Evolutionary conservation across 768 basidiomycete species (phyloP).

Genomic region (Trametes sanguinea): DNA sequence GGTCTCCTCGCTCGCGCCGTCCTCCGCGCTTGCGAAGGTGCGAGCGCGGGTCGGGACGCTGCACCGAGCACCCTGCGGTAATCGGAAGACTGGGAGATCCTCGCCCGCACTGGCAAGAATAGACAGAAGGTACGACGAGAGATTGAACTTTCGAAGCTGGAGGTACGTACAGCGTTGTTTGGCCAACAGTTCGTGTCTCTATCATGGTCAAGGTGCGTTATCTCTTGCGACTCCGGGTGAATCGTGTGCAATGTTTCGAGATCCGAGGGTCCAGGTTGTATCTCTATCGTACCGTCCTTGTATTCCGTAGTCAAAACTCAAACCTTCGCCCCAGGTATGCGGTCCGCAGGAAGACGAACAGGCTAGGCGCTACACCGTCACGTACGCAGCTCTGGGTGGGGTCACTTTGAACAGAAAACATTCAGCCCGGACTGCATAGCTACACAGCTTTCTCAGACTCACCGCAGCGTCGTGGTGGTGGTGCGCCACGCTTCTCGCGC

Average conservation of each 20-base stretch:
- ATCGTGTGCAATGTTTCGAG: background rate
- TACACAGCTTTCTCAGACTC: too few species aligned
- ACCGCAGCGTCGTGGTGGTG: too few species aligned
- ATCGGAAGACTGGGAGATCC: background rate
- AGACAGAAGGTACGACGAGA: too few species aligned
- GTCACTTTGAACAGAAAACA: background rate
- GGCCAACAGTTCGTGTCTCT: background rate
- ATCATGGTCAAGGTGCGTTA: background rate
- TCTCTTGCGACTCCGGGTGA: background rate
- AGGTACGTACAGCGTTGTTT: too few species aligned
- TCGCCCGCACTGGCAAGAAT: background rate
- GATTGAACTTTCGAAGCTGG: too few species aligned
- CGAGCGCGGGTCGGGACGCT: background rate
- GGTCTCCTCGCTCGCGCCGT: background rate
- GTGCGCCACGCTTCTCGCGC: background rate
- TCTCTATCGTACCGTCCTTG: background rate
- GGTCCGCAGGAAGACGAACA: background rate
- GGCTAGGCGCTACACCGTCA: background rate
- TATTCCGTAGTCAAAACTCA: background rate
- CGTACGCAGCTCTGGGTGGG: background rate
- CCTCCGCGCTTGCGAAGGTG: background rate
- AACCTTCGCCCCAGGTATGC: background rate
- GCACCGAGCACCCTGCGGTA: background rate
- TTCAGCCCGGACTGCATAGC: background rate
- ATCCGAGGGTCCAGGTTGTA: background rate